These are phyloP conservation scores for Cyanodermella asteris DNA, from an alignment of 2,329 filamentous ascomycete species.

Conservation along the genomic window DNA sequence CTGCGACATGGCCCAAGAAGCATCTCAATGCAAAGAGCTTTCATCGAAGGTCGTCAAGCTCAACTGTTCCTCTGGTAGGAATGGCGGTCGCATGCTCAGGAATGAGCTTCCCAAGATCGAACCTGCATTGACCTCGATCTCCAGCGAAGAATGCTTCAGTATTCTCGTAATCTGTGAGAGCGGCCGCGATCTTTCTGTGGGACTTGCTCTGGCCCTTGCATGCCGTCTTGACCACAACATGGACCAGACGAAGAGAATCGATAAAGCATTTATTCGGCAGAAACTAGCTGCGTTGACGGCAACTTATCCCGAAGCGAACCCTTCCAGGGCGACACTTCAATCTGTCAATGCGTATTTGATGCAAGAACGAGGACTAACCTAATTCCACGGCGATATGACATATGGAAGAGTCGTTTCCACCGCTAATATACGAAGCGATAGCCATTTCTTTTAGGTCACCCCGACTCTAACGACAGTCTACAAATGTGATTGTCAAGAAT, in stretches of 20 bases:
- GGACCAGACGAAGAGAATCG: slow-evolving; percentile 19
- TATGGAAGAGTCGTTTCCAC: too few species aligned
- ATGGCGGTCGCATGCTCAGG: slow-evolving; percentile 66
- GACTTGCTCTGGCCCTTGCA: slow-evolving; percentile 37
- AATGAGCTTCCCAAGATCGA: slow-evolving; percentile 42
- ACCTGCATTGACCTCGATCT: slow-evolving; percentile 26
- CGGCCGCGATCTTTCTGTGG: slow-evolving; percentile 62
- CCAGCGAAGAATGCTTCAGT: slow-evolving; percentile 13
- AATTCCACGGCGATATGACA: too few species aligned
- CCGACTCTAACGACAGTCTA: too few species aligned
- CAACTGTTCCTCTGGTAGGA: slow-evolving; percentile 48
- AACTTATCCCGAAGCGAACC: slow-evolving; percentile 57
- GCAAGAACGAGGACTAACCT: too few species aligned
- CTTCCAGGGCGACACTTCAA: slow-evolving; percentile 65
- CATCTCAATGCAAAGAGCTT: slow-evolving; percentile 4
- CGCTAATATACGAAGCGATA: too few species aligned
- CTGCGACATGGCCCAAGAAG: too few species aligned
- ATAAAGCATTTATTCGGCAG: slow-evolving; percentile 57
- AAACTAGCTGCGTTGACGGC: slow-evolving; percentile 66
- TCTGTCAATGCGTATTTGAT: slow-evolving; percentile 84
- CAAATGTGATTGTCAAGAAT: too few species aligned
- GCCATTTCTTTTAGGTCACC: too few species aligned
- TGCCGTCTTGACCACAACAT: neutral
- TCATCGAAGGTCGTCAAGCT: slow-evolving; percentile 26
- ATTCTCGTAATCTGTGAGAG: slow-evolving; percentile 49